Evolutionary conservation across 305 asterid species (phyloP).

Genomic region (Fraxinus nigra): DNA sequence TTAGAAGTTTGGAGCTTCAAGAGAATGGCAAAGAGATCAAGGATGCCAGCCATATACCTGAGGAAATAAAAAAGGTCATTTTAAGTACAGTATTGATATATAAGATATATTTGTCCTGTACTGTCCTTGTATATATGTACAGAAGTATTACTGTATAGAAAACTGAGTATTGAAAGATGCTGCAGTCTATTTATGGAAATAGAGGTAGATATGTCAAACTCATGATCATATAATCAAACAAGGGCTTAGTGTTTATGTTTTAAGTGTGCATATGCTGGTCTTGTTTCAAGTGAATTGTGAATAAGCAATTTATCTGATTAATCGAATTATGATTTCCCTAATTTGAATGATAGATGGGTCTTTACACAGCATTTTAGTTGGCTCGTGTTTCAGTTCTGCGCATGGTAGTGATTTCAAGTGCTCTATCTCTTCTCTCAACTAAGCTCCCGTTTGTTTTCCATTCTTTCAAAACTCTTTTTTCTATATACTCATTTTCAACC

Average conservation of each 20-base stretch:
- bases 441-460: too few species aligned
- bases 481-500: too few species aligned
- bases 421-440: neutral
- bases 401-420: neutral
- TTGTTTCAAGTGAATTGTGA: neutral
- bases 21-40: slow-evolving; percentile 36
- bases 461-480: too few species aligned
- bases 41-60: slow-evolving; percentile 26
- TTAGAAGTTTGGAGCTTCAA: slow-evolving; percentile 43
- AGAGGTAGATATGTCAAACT: neutral
- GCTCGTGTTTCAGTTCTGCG: slow-evolving; percentile 10
- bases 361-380: neutral
- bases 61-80: slow-evolving; percentile 51
- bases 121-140: neutral
- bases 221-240: neutral
- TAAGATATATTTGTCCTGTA: slow-evolving; percentile 12
- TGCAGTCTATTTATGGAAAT: neutral
- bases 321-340: neutral
- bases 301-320: slow-evolving; percentile 2
- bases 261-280: neutral
- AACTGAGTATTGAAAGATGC: neutral
- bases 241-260: neutral
- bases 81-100: neutral
- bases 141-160: slow-evolving; percentile 7
- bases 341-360: neutral